phyloP scores from a whole-genome alignment of 2,329 filamentous ascomycete species.

The Penicillium sp. region DNA sequence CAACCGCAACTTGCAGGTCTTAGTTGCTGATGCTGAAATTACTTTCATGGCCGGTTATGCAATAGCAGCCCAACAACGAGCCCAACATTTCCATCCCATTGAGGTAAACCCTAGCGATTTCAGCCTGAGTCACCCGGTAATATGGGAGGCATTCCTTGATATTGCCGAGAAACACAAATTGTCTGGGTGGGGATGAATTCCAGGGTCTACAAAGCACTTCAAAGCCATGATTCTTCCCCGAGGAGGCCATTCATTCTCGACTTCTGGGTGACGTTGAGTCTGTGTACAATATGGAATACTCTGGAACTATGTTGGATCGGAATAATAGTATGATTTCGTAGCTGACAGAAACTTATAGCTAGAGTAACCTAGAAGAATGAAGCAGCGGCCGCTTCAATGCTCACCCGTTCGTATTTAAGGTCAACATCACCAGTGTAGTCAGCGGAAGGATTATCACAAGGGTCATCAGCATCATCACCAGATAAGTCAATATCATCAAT shows the following conservation, averaged over 20 bases:
- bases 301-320: too few relatives aligned
- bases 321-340: neutral
- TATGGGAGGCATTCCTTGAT: slow-evolving; percentile 14
- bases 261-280: neutral
- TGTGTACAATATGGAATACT: neutral
- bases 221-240: neutral
- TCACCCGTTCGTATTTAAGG: neutral
- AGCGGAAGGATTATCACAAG: neutral
- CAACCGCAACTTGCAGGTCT: slow-evolving; percentile 8
- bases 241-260: neutral
- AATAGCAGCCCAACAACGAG: too few relatives aligned
- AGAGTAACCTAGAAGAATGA: neutral
- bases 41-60: too few relatives aligned
- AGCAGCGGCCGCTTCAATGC: slow-evolving; percentile 1
- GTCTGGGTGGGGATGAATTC: neutral
- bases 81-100: too few relatives aligned
- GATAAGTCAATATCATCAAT: neutral
- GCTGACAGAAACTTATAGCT: neutral
- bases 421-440: neutral
- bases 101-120: too few relatives aligned
- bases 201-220: neutral
- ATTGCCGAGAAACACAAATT: slow-evolving; percentile 12
- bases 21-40: slow-evolving; percentile 12
- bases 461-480: neutral
- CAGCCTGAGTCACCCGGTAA: too few relatives aligned